Base-by-base conservation (phyloP, 306 rosid species). In the Inga laurina region DNA sequence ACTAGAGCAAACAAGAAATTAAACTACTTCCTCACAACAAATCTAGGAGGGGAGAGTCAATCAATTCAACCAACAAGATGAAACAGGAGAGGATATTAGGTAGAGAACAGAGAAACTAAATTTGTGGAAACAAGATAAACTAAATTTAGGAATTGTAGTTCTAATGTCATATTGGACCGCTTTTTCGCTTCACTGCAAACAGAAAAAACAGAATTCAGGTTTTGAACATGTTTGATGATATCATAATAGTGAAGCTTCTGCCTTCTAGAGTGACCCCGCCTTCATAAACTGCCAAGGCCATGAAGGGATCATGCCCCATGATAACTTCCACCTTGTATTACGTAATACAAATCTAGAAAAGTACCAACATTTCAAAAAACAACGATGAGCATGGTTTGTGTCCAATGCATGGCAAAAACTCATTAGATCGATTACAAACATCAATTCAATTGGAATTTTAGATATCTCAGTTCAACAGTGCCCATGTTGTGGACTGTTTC, bases 261-360 rank as follows among this genome's bases (percentile, higher is more conserved):
- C 30, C 64, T 56, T 56, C 27, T 56, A 56, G 30, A 45, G 19
- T 43, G 27, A 73, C 35, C 22, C 51, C 32, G 2, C 54, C 74
- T 74, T 35, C 30, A 51, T 32, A 18, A 51, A 32, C 22, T 41
- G n/a, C 39, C 32, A n/a, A 51, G 52, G 13, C 44, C 71, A 62
- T 30, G 43, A 65, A 65, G 71, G 37, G 71, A 32, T 65, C 71
- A 13, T 27, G 54, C 19, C 68, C 48, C 80, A 39, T 6, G 44
- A 75, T 52, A 49, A 65, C 14, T 67, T 66, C 39, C 81, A 54
- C 44, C 72, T 67, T 82, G 39, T 66, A 13, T 52, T 30, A 75
- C 11, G 43, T 30, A 48, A 39, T 41, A 19, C 49, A 69, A 21
- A 21, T 70, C 74, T 8, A 19, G 44, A 0, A 10, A 69, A 41